A percentile compares a stretch with the other conserved stretches of the same genome.
These are phyloP conservation scores for Neurospora sp. DNA, from an alignment of 495 filamentous ascomycete species.

Conservation along the genomic window DNA sequence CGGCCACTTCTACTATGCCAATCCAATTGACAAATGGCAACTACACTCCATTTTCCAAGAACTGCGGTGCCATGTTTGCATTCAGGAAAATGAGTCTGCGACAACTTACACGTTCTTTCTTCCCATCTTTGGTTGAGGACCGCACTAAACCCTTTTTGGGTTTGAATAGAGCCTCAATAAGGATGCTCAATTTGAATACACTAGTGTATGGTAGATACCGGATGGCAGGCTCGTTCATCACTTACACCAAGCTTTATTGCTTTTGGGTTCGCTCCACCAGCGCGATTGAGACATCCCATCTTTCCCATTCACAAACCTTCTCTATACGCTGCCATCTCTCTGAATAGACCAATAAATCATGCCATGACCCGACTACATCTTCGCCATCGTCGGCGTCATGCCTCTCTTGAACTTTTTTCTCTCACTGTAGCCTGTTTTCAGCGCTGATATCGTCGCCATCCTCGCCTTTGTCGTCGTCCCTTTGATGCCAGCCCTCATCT, in stretches of 20 bases:
- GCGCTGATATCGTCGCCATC: not conserved
- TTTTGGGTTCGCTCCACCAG: not conserved
- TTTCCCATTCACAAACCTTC: not conserved
- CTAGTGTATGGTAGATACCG: not conserved
- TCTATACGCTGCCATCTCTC: not conserved
- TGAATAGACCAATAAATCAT: constrained; percentile 5
- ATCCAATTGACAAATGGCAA: not conserved
- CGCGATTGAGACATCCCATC: not conserved
- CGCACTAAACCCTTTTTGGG: constrained; percentile 14
- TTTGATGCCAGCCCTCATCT: not conserved
- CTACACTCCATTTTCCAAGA: not conserved
- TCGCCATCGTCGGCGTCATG: not conserved
- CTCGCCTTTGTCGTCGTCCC: not conserved
- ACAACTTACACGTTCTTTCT: not conserved
- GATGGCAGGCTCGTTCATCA: not conserved
- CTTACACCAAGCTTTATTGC: not conserved
- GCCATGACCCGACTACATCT: not conserved
- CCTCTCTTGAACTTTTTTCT: not conserved
- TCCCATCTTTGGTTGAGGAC: not conserved
- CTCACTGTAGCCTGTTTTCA: not conserved
- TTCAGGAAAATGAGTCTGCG: not conserved
- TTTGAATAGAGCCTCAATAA: constrained; percentile 28
- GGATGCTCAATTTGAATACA: not conserved
- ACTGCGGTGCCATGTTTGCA: not conserved
- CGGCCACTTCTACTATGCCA: not conserved